Percentiles rank a stretch among this genome's conserved stretches.
Conservation (phyloP, 2,329 filamentous ascomycete species). For the Harringtonia lauricola region DNA sequence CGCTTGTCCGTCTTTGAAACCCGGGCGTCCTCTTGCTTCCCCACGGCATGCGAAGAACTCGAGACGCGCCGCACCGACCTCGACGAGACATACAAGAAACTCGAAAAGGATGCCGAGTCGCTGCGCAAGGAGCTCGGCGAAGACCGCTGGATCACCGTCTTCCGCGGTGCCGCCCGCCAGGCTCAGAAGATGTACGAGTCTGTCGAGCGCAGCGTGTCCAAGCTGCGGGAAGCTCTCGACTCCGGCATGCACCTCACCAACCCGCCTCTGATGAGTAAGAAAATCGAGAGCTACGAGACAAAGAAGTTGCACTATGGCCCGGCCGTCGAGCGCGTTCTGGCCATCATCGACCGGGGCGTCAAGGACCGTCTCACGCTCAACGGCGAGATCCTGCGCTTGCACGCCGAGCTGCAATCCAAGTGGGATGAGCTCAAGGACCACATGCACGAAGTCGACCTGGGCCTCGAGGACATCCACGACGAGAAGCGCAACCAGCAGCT, state of each 20-base stretch:
- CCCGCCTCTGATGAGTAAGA: constrained; percentile 60
- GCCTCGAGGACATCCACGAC: constrained; percentile 61
- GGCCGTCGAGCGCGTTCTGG: constrained; percentile 80
- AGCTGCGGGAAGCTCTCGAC: constrained; percentile 72
- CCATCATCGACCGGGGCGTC: constrained; percentile 92
- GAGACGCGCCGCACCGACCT: constrained; percentile 63
- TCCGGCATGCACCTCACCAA: constrained; percentile 63
- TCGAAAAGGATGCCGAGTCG: constrained; percentile 84
- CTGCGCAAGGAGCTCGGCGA: constrained; percentile 84
- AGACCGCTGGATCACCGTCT: constrained; percentile 92
- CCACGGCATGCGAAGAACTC: constrained; percentile 82
- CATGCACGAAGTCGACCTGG: constrained; percentile 65
- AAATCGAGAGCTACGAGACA: constrained; percentile 85
- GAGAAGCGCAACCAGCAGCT: constrained; percentile 57
- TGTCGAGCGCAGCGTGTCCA: constrained; percentile 74
- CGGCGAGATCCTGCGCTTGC: constrained; percentile 80
- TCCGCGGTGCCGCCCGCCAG: constrained; percentile 82
- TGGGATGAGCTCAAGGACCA: constrained; percentile 68
- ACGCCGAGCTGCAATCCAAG: constrained; percentile 74
- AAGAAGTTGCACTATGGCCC: constrained; percentile 93
- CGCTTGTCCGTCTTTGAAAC: constrained; percentile 75
- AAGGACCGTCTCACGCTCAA: constrained; percentile 93
- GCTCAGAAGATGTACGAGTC: constrained; percentile 96
- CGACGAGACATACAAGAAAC: constrained; percentile 76
- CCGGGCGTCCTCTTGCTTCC: constrained; percentile 68